Evolutionary conservation across 1,139 yeast species (phyloP).

Genomic region (Yamadazyma jaroonii): DNA sequence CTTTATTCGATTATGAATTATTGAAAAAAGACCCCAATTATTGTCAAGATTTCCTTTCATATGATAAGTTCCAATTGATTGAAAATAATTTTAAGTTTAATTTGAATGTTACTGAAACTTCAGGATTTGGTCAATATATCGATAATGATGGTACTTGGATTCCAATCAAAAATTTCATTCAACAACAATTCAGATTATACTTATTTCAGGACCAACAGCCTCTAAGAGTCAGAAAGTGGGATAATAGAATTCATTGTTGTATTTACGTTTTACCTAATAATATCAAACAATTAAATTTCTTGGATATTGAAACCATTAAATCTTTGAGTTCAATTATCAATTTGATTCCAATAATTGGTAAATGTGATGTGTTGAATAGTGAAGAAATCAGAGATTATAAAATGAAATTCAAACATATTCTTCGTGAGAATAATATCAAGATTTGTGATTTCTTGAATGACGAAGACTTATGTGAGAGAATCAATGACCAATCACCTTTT

Average conservation of each 20-base stretch:
- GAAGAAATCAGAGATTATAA: slow-evolving; percentile 44
- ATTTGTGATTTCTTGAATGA: slow-evolving; percentile 56
- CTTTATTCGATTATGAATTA: slow-evolving; percentile 31
- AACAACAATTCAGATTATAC: slow-evolving; percentile 55
- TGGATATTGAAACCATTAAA: slow-evolving; percentile 70
- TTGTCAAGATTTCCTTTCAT: slow-evolving; percentile 18
- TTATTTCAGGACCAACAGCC: slow-evolving; percentile 77
- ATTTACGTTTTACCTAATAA: slow-evolving; percentile 67
- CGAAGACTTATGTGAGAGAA: slow-evolving; percentile 27
- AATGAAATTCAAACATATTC: slow-evolving; percentile 36
- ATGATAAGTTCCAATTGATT: slow-evolving; percentile 38
- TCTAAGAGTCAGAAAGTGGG: slow-evolving; percentile 43
- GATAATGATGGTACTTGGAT: slow-evolving; percentile 56
- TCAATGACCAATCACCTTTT: slow-evolving; percentile 50
- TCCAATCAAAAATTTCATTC: slow-evolving; percentile 57
- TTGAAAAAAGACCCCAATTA: slow-evolving; percentile 16
- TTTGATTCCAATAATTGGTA: slow-evolving; percentile 72
- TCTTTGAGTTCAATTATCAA: slow-evolving; percentile 64
- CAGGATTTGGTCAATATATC: slow-evolving; percentile 30
- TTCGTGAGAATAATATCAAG: slow-evolving; percentile 48
- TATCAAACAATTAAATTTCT: slow-evolving; percentile 48
- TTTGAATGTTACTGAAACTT: slow-evolving; percentile 43
- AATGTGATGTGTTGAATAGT: slow-evolving; percentile 64
- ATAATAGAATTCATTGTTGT: slow-evolving; percentile 73
- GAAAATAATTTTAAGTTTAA: slow-evolving; percentile 52